phyloP scores from a whole-genome alignment of 768 basidiomycete species.

The Mycena rosella region DNA sequence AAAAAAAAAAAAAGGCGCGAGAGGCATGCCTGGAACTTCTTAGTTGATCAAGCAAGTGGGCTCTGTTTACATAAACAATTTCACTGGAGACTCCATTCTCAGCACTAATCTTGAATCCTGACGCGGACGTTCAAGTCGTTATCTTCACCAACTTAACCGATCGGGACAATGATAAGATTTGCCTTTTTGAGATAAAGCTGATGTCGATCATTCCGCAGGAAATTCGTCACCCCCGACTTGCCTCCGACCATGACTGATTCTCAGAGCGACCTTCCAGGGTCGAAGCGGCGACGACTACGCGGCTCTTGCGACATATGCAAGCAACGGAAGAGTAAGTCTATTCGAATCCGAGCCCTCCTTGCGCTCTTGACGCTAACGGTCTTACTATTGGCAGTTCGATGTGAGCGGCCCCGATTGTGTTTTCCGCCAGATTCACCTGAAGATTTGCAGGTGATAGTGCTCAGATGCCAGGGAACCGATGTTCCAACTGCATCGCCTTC shows the following conservation, averaged over 20 bases:
- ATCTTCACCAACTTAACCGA: too few species aligned
- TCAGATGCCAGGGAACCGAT: constrained; percentile 74
- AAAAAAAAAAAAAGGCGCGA: too few species aligned
- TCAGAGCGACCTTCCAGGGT: constrained; percentile 17
- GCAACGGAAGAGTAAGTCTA: constrained; percentile 29
- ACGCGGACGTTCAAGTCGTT: too few species aligned
- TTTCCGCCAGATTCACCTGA: neutral
- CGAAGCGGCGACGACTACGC: constrained; percentile 31
- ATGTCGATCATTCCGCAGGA: too few species aligned
- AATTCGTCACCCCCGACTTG: too few species aligned
- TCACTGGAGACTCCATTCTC: too few species aligned
- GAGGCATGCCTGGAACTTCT: constrained; percentile 12
- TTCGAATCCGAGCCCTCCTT: too few species aligned
- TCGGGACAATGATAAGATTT: too few species aligned
- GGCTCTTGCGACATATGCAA: constrained; percentile 34
- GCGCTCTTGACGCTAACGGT: neutral
- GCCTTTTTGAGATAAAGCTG: too few species aligned
- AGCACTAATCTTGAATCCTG: too few species aligned
- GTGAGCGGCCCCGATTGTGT: neutral
- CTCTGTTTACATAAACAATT: too few species aligned
- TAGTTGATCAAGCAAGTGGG: neutral
- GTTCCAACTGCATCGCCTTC: constrained; percentile 77
- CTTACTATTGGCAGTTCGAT: constrained; percentile 22
- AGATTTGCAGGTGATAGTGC: constrained; percentile 75
- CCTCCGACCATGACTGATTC: constrained; percentile 2